phyloP scores from a whole-genome alignment of 2,329 filamentous ascomycete species.

The Talaromyces atroroseus region DNA sequence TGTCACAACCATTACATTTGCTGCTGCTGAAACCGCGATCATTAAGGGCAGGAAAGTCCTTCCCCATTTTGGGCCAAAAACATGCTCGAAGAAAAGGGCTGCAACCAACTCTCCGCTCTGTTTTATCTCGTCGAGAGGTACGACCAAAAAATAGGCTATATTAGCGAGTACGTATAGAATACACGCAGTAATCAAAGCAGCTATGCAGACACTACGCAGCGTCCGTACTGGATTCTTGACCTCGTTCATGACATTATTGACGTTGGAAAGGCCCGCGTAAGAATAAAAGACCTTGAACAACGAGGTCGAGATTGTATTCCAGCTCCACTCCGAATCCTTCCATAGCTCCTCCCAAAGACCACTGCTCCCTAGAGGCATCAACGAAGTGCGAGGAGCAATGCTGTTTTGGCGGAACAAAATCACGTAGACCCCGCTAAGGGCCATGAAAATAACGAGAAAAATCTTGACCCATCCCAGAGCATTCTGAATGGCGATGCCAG shows the following conservation, averaged over 20 bases:
- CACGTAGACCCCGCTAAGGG: slow-evolving; percentile 55
- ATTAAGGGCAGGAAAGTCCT: slow-evolving; percentile 55
- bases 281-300: slow-evolving; percentile 62
- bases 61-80: slow-evolving; percentile 57
- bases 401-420: slow-evolving; percentile 42
- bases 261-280: slow-evolving; percentile 61
- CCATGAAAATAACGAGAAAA: slow-evolving; percentile 56
- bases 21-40: slow-evolving; percentile 62
- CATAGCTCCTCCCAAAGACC: slow-evolving; percentile 51
- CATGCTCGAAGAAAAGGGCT: slow-evolving; percentile 60
- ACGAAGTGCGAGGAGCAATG: neutral
- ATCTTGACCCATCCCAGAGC: slow-evolving; percentile 60
- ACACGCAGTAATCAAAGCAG: slow-evolving; percentile 57
- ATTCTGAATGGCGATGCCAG: slow-evolving; percentile 57
- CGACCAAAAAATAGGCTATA: slow-evolving; percentile 58
- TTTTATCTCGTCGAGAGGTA: slow-evolving; percentile 63
- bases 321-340: slow-evolving; percentile 63
- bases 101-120: slow-evolving; percentile 62
- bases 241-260: slow-evolving; percentile 67
- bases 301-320: slow-evolving; percentile 61
- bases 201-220: slow-evolving; percentile 56
- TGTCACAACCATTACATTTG: slow-evolving; percentile 68
- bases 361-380: neutral
- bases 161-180: slow-evolving; percentile 64
- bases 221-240: slow-evolving; percentile 64